Evolutionary conservation across 345 rosid genomes (phyloP), one percentile per base, ranked within the genome.

Genomic region (Gossypium stocksii): DNA sequence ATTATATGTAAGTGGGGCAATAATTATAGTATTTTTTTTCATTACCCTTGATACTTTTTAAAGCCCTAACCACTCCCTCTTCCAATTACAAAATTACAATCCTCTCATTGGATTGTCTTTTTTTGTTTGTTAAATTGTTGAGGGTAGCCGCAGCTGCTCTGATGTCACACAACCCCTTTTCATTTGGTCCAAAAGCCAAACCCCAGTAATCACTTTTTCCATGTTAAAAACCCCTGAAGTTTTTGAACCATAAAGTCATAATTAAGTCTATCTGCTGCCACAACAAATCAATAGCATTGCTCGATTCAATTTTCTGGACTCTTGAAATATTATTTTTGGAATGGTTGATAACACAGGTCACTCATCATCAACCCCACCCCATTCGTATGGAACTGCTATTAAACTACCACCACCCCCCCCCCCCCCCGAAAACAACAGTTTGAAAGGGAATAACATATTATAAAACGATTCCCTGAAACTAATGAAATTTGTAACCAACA

Each of bases 1-100:
- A 80, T 78, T 82, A 80, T 85, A 75, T 80, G 82, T 83, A 79
- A 85, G 84, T 85, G 87, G 85, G 77, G 65, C 82, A 68, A 80
- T 80, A 74, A 80, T 85, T 82, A 68, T 73, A 76, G 9, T 25
- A 23, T 66, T 79, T 66, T 79, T 66, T 79, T 77, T 53, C 65
- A 70, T 66, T 65, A 15, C 64, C 77, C 77, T 22, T 10, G 14
- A 49, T 56, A 9, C 68, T 51, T 78, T 80, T 77, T 74, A 2
- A 25, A 60, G 56, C 76, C 78, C 78, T 74, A 80, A 78, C 83
- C 77, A 76, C 82, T 72, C 78, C 58, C 75, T 48, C 52, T 76
- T 43, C 61, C 20, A 38, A 72, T n/a, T 74, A 63, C 78, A 81
- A 56, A 46, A 67, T 63, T 63, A 25, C 60, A 16, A 25, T 58